A percentile compares a stretch with the other conserved stretches of the same genome.
Conservation (phyloP, 202 grass and related monocot species). For the Eragrostis tef region DNA sequence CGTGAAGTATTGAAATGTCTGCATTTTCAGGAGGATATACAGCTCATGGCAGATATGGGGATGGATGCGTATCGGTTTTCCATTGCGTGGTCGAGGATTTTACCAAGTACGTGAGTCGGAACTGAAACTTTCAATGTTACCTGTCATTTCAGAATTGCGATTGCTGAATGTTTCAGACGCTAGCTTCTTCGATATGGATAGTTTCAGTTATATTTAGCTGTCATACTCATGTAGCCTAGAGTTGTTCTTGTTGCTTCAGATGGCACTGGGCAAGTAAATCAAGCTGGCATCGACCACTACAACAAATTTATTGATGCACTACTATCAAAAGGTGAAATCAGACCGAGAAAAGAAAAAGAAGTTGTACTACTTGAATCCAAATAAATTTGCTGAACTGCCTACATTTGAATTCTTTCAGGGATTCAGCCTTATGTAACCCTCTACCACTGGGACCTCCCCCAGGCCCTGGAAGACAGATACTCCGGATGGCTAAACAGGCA, state of each 20-base stretch:
- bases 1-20: background rate
- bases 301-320: constrained; percentile 80
- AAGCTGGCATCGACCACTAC: constrained; percentile 91
- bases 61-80: constrained; percentile 97
- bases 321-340: constrained; percentile 68
- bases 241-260: constrained; percentile 44
- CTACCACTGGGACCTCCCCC: constrained; percentile 93
- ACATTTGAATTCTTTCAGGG: constrained; percentile 53
- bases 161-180: background rate
- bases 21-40: constrained; percentile 72
- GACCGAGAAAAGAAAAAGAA: background rate
- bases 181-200: background rate
- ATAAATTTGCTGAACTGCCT: background rate
- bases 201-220: background rate
- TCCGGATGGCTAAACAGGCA: constrained; percentile 74
- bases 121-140: background rate
- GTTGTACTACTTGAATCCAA: background rate
- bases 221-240: constrained; percentile 11
- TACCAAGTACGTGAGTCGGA: constrained; percentile 59
- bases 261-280: constrained; percentile 78
- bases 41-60: constrained; percentile 92
- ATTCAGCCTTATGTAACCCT: constrained; percentile 83
- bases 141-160: background rate
- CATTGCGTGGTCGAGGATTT: constrained; percentile 86
- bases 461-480: constrained; percentile 80